phyloP scores from a whole-genome alignment of 208 protist species.

The Acanthamoeba castellanii region DNA sequence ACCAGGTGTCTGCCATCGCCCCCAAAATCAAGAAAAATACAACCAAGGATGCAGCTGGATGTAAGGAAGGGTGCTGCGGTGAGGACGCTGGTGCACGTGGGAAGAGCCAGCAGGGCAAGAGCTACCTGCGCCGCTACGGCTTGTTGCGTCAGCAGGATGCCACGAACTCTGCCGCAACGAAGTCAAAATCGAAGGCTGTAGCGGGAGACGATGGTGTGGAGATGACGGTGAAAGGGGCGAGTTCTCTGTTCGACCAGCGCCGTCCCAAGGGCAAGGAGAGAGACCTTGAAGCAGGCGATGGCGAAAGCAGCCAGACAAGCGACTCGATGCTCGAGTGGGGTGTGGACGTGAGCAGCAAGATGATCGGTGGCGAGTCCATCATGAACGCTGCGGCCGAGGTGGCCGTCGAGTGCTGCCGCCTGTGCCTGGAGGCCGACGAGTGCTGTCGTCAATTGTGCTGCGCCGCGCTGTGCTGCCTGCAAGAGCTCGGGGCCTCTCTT shows the following conservation, averaged over 20 bases:
- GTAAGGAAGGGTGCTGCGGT: not conserved
- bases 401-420: constrained; percentile 4
- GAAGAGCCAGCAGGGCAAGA: not conserved
- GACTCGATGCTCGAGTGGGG: not conserved
- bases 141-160: not conserved
- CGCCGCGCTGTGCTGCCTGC: constrained; percentile 12
- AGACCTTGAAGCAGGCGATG: not conserved
- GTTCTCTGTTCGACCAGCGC: no score
- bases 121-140: constrained; percentile 17
- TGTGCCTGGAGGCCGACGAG: constrained; percentile 2
- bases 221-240: no score
- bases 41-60: not conserved
- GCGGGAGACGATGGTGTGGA: no score
- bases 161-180: no score
- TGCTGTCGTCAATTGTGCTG: constrained; percentile 40
- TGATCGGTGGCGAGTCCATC: not conserved
- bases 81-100: not conserved
- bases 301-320: not conserved
- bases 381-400: constrained; percentile 7
- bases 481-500: not conserved
- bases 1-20: no score
- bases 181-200: no score
- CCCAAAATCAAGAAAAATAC: not conserved
- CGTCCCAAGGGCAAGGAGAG: not conserved
- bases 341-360: not conserved